phyloP scores from a whole-genome alignment of 371 early-diverging fungal species.

The Mortierella sp. region DNA sequence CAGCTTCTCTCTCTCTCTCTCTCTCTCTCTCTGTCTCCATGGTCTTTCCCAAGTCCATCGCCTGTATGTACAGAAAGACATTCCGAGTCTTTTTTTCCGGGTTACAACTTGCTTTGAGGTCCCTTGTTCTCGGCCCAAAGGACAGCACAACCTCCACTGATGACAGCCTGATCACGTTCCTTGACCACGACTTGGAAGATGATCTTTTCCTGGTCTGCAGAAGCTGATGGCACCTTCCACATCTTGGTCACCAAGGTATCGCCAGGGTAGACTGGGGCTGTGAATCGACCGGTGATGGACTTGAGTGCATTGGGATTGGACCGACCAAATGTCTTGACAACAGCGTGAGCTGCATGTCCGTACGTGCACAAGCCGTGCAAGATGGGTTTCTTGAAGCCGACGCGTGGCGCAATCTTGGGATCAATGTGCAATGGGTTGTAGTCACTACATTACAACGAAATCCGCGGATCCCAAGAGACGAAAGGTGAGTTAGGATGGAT shows the following conservation, averaged over 20 bases:
- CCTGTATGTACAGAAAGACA: background rate
- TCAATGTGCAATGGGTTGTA: constrained; percentile 77
- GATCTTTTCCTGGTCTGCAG: constrained; percentile 56
- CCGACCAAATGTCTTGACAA: constrained; percentile 63
- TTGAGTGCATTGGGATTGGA: constrained; percentile 66
- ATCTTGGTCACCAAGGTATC: constrained; percentile 70
- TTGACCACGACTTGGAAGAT: constrained; percentile 63
- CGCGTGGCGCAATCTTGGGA: constrained; percentile 62
- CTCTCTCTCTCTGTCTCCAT: too few species aligned
- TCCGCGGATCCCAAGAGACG: too few species aligned
- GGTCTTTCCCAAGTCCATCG: too few species aligned
- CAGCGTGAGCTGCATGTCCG: constrained; percentile 66
- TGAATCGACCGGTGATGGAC: constrained; percentile 72
- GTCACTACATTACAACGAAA: too few species aligned
- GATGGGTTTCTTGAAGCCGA: constrained; percentile 75
- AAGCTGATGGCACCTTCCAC: constrained; percentile 66
- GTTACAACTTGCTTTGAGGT: constrained; percentile 42
- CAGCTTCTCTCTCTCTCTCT: too few species aligned
- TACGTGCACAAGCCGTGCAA: constrained; percentile 77
- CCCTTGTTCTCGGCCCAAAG: constrained; percentile 36
- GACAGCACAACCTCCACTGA: constrained; percentile 61
- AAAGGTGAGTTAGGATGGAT: too few species aligned
- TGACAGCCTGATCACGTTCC: constrained; percentile 60
- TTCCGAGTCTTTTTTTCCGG: background rate
- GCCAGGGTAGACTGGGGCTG: constrained; percentile 77